These are phyloP conservation scores for Mycena kentingensis DNA, from an alignment of 768 basidiomycete species.

Conservation along the genomic window DNA sequence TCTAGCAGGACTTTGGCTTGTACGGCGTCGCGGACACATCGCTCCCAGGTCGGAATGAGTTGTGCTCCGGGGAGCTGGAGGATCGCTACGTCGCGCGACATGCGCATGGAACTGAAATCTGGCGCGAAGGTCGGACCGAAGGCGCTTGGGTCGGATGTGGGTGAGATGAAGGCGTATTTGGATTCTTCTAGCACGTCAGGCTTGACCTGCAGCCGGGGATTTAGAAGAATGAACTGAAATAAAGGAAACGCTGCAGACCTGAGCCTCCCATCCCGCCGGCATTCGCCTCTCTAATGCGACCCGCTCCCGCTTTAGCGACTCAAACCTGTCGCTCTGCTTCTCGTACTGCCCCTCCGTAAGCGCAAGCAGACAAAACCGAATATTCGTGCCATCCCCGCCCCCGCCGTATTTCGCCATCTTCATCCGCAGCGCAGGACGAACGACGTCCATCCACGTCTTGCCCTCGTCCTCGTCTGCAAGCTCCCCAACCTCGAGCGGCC, in stretches of 20 bases:
- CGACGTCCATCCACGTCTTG: constrained; percentile 58
- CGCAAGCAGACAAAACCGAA: constrained; percentile 63
- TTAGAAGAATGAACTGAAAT: background rate
- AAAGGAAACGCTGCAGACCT: constrained; percentile 31
- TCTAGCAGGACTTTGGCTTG: constrained; percentile 19
- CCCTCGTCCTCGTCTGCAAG: constrained; percentile 32
- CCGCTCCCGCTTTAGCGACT: constrained; percentile 53
- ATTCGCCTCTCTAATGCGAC: constrained; percentile 47
- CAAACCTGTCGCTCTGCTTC: constrained; percentile 51
- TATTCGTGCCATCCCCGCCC: constrained; percentile 45
- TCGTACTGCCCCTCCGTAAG: constrained; percentile 55
- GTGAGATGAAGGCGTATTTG: constrained; percentile 34
- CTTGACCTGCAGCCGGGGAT: constrained; percentile 40
- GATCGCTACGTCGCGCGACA: constrained; percentile 45
- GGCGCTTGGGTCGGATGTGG: constrained; percentile 24
- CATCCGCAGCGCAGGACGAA: constrained; percentile 57
- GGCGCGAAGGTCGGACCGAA: constrained; percentile 38
- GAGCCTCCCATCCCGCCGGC: constrained; percentile 38
- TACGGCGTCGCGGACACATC: constrained; percentile 43
- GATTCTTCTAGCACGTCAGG: constrained; percentile 32
- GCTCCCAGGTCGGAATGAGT: constrained; percentile 48
- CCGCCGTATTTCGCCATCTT: constrained; percentile 64
- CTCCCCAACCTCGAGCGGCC: constrained; percentile 66
- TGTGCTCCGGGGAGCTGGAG: constrained; percentile 42
- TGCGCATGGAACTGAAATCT: constrained; percentile 48